These are phyloP conservation scores for Coniochaeta ligniaria DNA, from an alignment of 2,329 filamentous ascomycete genomes.

Conservation along the genomic window DNA sequence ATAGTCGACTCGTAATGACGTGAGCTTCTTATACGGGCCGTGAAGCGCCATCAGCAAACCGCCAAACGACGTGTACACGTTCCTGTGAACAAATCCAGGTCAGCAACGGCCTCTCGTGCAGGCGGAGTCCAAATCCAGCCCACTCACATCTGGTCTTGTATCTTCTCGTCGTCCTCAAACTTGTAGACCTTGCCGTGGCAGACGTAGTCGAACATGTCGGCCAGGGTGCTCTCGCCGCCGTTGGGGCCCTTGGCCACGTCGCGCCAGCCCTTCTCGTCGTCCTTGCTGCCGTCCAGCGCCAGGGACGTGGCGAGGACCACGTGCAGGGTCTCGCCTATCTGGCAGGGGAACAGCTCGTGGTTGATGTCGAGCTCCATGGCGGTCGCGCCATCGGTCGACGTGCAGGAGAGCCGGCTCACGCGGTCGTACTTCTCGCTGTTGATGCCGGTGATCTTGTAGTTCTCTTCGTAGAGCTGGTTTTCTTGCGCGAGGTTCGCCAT, in stretches of 20 bases:
- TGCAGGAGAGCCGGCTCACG: slow-evolving; percentile 76
- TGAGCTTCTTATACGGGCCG: slow-evolving; percentile 93
- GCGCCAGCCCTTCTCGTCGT: slow-evolving; percentile 74
- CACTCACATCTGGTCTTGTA: slow-evolving; percentile 74
- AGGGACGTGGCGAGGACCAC: slow-evolving; percentile 81
- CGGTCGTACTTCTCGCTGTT: slow-evolving; percentile 92
- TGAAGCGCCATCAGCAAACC: slow-evolving; percentile 85
- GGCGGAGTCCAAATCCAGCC: not conserved
- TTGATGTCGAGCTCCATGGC: slow-evolving; percentile 88
- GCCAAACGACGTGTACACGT: slow-evolving; percentile 90
- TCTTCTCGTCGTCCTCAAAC: slow-evolving; percentile 73
- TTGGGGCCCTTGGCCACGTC: slow-evolving; percentile 55
- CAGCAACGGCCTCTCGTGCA: not conserved
- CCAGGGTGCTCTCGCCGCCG: slow-evolving; percentile 51
- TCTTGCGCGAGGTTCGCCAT: slow-evolving; percentile 62
- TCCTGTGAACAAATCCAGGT: slow-evolving; percentile 43
- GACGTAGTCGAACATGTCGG: slow-evolving; percentile 82
- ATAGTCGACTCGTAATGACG: slow-evolving; percentile 83
- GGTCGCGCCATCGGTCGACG: slow-evolving; percentile 66
- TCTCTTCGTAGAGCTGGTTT: slow-evolving; percentile 88
- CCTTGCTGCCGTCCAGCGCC: slow-evolving; percentile 76
- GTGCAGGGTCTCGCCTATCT: slow-evolving; percentile 67
- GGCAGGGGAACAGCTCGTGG: slow-evolving; percentile 79
- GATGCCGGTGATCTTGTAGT: slow-evolving; percentile 72
- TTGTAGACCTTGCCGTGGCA: slow-evolving; percentile 85